A percentile compares a stretch with the other conserved stretches of the same genome.
phyloP scores from a whole-genome alignment of 2,329 filamentous ascomycete species.

The Hypoxylon sp. region DNA sequence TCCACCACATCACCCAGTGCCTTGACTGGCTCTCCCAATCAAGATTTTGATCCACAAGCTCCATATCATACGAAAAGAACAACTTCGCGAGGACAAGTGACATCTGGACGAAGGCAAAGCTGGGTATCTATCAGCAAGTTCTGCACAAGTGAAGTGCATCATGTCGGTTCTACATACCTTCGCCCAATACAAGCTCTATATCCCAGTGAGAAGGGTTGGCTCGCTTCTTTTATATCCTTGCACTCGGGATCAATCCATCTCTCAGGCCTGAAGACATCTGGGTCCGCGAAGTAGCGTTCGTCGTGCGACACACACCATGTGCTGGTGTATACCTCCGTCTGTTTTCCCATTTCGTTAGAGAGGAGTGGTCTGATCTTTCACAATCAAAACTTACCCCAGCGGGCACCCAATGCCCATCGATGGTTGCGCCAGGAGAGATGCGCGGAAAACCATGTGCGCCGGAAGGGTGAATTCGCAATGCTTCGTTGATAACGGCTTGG shows the following conservation, averaged over 20 bases:
- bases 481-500: conserved; percentile 38
- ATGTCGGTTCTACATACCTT: conserved; percentile 35
- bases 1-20: conserved; percentile 52
- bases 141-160: neutral
- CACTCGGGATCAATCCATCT: conserved; percentile 38
- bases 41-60: conserved; percentile 47
- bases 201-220: conserved; percentile 43
- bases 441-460: conserved; percentile 42
- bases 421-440: conserved; percentile 38
- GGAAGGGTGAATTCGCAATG: conserved; percentile 31
- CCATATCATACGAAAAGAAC: conserved; percentile 54
- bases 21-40: conserved; percentile 55
- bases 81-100: conserved; percentile 54
- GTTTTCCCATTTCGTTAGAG: neutral
- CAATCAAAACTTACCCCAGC: conserved; percentile 27
- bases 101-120: conserved; percentile 55
- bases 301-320: conserved; percentile 43
- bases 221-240: conserved; percentile 38
- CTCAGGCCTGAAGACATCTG: conserved; percentile 34
- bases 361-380: neutral
- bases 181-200: conserved; percentile 35
- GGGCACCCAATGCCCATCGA: conserved; percentile 37
- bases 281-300: conserved; percentile 29
- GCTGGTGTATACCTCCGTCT: conserved; percentile 49
- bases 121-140: conserved; percentile 5